Percentiles rank a stretch among this genome's conserved stretches.
Conservation (phyloP, 306 rosid species). For the Cicer cuneatum region DNA sequence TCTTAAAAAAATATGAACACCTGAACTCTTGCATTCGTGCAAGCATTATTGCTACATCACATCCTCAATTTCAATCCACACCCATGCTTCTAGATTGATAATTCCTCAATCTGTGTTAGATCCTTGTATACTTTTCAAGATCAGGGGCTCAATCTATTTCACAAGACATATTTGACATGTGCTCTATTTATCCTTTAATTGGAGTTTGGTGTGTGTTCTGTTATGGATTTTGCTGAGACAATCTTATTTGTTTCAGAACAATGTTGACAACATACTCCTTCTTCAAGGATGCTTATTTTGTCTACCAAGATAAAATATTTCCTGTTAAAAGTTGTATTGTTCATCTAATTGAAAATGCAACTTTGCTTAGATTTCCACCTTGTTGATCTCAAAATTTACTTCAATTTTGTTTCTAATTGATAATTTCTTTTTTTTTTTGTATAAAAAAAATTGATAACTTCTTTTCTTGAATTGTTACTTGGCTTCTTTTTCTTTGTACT, state of each 20-base stretch:
- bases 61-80: slow-evolving; percentile 11
- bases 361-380: slow-evolving; percentile 12
- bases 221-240: slow-evolving; percentile 12
- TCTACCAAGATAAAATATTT: slow-evolving; percentile 9
- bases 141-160: slow-evolving; percentile 4
- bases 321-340: slow-evolving; percentile 32
- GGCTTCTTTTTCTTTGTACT: slow-evolving; percentile 36
- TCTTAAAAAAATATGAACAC: neutral
- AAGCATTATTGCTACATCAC: neutral
- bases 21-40: neutral
- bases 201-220: neutral
- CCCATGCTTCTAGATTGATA: slow-evolving; percentile 15
- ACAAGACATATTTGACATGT: slow-evolving; percentile 11
- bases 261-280: slow-evolving; percentile 17
- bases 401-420: slow-evolving; percentile 5
- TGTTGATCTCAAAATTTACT: neutral
- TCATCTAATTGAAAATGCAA: slow-evolving; percentile 26
- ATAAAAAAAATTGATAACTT: neutral
- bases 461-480: slow-evolving; percentile 25
- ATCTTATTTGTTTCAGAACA: slow-evolving; percentile 25
- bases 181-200: neutral
- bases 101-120: neutral
- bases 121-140: slow-evolving; percentile 13
- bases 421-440: neutral
- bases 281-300: slow-evolving; percentile 20